Evolutionary conservation across 371 early-diverging fungal genomes (phyloP), one percentile per base, ranked within the genome.

Genomic region (Lichtheimia ornata): DNA sequence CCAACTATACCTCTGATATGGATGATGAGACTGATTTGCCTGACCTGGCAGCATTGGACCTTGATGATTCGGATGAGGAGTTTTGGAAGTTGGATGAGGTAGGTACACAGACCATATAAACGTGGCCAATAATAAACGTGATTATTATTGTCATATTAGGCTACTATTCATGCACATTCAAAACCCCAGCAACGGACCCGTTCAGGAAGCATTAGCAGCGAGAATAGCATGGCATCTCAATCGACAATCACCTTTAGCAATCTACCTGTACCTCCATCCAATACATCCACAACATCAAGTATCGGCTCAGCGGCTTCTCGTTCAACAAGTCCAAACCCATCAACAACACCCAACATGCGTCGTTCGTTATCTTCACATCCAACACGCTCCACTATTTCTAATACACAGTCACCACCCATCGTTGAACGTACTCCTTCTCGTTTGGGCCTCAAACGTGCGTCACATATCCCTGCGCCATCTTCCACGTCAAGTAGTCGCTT

Each of bases 41-140:
- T 9, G 69, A 66, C 49, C 55, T 79, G 43, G 71, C 74, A 28
- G 59, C 63, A 30, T 58, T 79, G 24, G 80, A 79, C 43, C 52
- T 79, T 9, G 80, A 79, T 57, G 80, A 79, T 52, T 71, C 74
- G 27, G 72, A 69, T 28, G 80, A 79, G 49, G 76, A 76, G 35
- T 79, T 79, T 56, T 79, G 74, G 74, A 76, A 76, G 52, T 52
- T 79, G 53, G 76, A 79, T 49, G 64, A 67, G 58, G 73, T 73
- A 62, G 20, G 9, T 49, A 47, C n/a, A 47, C 22, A 47, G 47
- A 18, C 17, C 14, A 28, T 53, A 25, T 17, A 30, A 53, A 35
- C 35, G 35, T 35, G 35, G 35, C 35, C 35, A 35, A 35, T 35
- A 35, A 50, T 50, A 17, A 11, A n/a, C 14, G 27, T 50, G 24